Percentiles rank a stretch among this genome's conserved stretches.
phyloP scores from a whole-genome alignment of 495 filamentous ascomycete genomes.

The Lasiosphaeria miniovina region DNA sequence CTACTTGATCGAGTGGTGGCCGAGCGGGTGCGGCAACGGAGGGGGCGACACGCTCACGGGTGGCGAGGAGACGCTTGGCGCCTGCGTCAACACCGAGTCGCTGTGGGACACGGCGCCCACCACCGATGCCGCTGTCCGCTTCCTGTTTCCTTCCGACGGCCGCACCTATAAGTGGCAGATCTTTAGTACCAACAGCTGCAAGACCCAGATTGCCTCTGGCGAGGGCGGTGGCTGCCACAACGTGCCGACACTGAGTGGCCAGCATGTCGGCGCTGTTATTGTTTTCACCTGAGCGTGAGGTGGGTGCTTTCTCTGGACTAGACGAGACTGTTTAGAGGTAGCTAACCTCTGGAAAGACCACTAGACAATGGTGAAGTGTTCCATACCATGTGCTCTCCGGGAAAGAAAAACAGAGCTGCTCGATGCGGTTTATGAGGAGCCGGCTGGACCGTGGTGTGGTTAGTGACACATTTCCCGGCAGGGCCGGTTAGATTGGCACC shows the following conservation, averaged over 20 bases:
- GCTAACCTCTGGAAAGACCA: no score
- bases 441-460: no score
- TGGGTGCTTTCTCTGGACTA: no score
- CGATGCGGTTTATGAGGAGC: no score
- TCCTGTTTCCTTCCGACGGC: neutral
- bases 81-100: constrained; percentile 8
- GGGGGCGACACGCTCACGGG: neutral
- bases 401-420: no score
- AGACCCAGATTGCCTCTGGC: neutral
- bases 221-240: neutral
- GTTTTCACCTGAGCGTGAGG: neutral
- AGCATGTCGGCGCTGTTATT: neutral
- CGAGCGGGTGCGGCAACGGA: constrained; percentile 7
- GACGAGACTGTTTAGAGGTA: no score
- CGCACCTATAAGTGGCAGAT: neutral
- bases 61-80: constrained; percentile 1
- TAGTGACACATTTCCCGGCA: no score
- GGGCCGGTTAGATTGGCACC: no score
- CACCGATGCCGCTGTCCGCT: constrained; percentile 2
- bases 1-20: constrained; percentile 10
- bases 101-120: neutral
- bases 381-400: no score
- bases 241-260: neutral
- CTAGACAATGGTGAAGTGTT: no score
- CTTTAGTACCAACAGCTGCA: neutral